phyloP scores from a whole-genome alignment of 2,329 filamentous ascomycete species.

The Escovopsis weberi region DNA sequence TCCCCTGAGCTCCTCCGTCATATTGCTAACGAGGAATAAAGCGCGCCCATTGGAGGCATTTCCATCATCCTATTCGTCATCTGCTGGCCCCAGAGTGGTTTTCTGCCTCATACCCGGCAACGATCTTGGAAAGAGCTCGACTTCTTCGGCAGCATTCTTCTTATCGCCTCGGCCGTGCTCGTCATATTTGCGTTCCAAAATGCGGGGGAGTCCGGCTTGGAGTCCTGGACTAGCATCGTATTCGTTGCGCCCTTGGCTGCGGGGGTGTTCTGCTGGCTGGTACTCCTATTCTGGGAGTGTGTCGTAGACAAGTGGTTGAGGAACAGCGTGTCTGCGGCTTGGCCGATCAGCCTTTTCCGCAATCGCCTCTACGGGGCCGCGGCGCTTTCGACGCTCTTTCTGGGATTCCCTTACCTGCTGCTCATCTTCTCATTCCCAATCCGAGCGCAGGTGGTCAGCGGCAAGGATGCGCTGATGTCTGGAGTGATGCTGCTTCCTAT shows the following conservation, averaged over 20 bases:
- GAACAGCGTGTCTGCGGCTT: conserved; percentile 21
- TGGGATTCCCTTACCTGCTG: conserved; percentile 36
- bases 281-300: conserved; percentile 17
- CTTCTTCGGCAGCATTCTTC: conserved; percentile 35
- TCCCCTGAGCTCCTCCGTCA: background rate
- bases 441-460: conserved; percentile 34
- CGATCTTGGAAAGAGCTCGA: conserved; percentile 37
- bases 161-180: conserved; percentile 38
- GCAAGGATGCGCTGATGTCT: conserved; percentile 28
- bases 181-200: conserved; percentile 45
- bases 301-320: conserved; percentile 12
- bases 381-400: conserved; percentile 29
- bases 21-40: conserved; percentile 12
- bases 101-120: conserved; percentile 23
- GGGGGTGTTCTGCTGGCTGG: conserved; percentile 15
- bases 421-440: conserved; percentile 35
- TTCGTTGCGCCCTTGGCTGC: conserved; percentile 18
- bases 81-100: conserved; percentile 32
- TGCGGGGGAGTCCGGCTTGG: conserved; percentile 19
- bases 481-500: conserved; percentile 40
- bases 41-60: conserved; percentile 33
- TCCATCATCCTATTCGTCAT: conserved; percentile 33
- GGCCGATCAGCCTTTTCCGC: conserved; percentile 33
- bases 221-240: conserved; percentile 28
- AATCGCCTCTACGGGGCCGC: conserved; percentile 30